A percentile compares a stretch with the other conserved stretches of the same genome.
Evolutionary conservation across 805 yeast genomes (phyloP).

Genomic region (Cyberlindnera veronae): DNA sequence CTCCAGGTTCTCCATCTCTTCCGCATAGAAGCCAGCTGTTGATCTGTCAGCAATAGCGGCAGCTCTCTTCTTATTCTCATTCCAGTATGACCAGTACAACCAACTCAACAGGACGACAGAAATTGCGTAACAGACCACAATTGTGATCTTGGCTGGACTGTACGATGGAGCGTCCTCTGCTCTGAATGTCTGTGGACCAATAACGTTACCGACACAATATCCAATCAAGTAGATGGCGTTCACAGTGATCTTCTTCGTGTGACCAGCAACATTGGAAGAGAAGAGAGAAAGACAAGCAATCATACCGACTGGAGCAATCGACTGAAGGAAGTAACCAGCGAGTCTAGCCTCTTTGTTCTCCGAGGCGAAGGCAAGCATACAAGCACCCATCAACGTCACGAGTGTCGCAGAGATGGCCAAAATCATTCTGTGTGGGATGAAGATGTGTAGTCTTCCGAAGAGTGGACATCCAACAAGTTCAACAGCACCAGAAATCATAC

Average conservation of each 20-base stretch:
- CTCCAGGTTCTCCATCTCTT: constrained; percentile 10
- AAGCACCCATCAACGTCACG: constrained; percentile 6
- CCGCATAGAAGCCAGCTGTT: constrained; percentile 1
- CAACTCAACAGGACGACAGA: constrained; percentile 1
- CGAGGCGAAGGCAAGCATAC: constrained; percentile 36
- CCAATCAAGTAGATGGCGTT: constrained; percentile 16
- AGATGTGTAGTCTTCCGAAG: constrained; percentile 3
- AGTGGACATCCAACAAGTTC: constrained; percentile 13
- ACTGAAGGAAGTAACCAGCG: constrained; percentile 29
- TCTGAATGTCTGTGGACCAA: constrained; percentile 72
- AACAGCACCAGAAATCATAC: constrained; percentile 25
- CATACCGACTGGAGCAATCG: constrained; percentile 11
- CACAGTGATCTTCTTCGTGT: constrained; percentile 16
- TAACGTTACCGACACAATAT: constrained; percentile 31
- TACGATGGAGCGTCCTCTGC: constrained; percentile 55
- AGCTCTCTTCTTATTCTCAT: constrained; percentile 11
- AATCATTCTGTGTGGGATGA: constrained; percentile 7
- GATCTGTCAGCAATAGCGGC: no score
- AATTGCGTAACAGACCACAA: constrained; percentile 7
- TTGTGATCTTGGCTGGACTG: constrained; percentile 18
- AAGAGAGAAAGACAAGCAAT: constrained; percentile 13
- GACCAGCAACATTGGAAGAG: constrained; percentile 24
- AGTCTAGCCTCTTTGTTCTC: constrained; percentile 27
- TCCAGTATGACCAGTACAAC: constrained; percentile 9
- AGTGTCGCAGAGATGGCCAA: constrained; percentile 3